Base-by-base conservation (phyloP, 176 grass and related monocot species). In the Aegilops sharonensis region DNA sequence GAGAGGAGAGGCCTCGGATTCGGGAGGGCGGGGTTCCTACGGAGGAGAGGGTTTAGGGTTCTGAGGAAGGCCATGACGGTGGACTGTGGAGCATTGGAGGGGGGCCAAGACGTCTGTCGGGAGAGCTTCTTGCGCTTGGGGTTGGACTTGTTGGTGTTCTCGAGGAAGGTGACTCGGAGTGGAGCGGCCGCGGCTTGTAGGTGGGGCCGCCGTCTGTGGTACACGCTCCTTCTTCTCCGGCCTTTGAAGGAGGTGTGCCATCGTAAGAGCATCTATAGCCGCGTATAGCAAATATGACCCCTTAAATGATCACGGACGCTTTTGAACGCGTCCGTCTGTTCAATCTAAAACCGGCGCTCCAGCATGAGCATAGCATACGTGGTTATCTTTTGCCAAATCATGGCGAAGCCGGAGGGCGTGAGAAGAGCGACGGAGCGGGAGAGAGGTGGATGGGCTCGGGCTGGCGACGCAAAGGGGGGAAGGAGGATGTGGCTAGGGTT, bases 1-100 rank as follows among this genome's bases (percentile, higher is more conserved):
- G 84, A 77, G 59, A 85, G 32, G 64, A 78, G 82, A 50, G 81
- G 78, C 32, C 32, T 84, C 35, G 72, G 62, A 39, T 64, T 66
- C 18, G 81, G 76, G 83, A 78, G 24, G 78, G 52, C 12, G 87
- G 18, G 62, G 84, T 20, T 89, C 75, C 87, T 83, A 23, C 91
- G 85, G 48, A 87, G 42, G 29, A 97, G 94, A 87, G 89, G 84
- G 84, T 70, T 94, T 43, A 97, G 89, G 84, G 91, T 94, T 90
- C 78, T 95, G 78, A 85, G 86, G 89, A 95, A 62, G 35, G 88
- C 84, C 95, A 94, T 93, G 48, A 56, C 87, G 64, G 83, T 71
- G 54, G 54, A 71, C 11, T 6, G 65, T 64, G 78, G 85, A 57
- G 66, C 72, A 78, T 82, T 54, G 70, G 81, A 47, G 80, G 18